These are phyloP conservation scores for Cordia subcordata DNA, from an alignment of 257 asterid species.

Conservation along the genomic window DNA sequence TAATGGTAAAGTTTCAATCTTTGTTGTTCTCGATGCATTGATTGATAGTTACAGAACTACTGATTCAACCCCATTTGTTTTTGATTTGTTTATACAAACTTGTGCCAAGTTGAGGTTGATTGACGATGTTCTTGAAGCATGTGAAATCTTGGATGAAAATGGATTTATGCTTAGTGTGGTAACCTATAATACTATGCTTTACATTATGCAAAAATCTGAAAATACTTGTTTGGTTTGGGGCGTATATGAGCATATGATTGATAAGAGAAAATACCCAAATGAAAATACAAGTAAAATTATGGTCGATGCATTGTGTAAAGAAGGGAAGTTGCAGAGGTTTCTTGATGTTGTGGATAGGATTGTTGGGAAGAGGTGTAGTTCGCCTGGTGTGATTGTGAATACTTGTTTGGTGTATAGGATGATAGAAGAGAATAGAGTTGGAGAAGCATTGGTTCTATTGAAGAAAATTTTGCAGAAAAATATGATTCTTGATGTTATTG, in stretches of 20 bases:
- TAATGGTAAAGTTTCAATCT: neutral
- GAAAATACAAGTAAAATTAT: conserved; percentile 51
- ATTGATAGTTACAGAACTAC: conserved; percentile 36
- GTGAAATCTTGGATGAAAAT: conserved; percentile 43
- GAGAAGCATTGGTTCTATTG: conserved; percentile 48
- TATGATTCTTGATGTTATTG: conserved; percentile 54
- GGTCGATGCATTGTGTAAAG: conserved; percentile 66
- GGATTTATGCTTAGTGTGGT: conserved; percentile 52
- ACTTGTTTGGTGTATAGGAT: conserved; percentile 57
- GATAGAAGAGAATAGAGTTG: conserved; percentile 50
- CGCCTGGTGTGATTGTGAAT: conserved; percentile 53
- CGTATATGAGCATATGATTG: conserved; percentile 60
- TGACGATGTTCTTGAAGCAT: conserved; percentile 43
- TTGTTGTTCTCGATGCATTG: conserved; percentile 50
- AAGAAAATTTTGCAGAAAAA: conserved; percentile 61
- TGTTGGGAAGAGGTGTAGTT: conserved; percentile 64
- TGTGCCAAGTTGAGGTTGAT: conserved; percentile 70
- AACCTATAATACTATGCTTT: conserved; percentile 62
- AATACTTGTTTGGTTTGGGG: conserved; percentile 47
- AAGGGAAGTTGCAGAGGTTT: conserved; percentile 51
- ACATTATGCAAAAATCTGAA: conserved; percentile 56
- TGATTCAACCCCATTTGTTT: conserved; percentile 66
- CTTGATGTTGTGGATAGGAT: conserved; percentile 52
- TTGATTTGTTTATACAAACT: conserved; percentile 66
- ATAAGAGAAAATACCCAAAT: conserved; percentile 45